phyloP scores from a whole-genome alignment of 768 basidiomycete species.

The Lentinula aciculospora region DNA sequence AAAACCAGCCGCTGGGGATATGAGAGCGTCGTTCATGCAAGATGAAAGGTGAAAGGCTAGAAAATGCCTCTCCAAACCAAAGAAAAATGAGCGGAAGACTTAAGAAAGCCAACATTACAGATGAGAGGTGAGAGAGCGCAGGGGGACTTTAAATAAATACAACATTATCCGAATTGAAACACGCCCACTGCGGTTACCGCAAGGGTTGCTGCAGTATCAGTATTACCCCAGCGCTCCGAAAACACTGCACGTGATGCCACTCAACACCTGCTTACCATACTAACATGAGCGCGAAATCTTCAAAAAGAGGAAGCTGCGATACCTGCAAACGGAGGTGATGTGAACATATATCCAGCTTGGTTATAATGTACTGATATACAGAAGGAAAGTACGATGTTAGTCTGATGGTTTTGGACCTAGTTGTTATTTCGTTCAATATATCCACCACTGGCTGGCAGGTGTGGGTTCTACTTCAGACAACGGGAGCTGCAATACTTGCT shows the following conservation, averaged over 20 bases:
- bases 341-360: not conserved
- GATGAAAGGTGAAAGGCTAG: slow-evolving; percentile 11
- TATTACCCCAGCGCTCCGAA: too few relatives aligned
- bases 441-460: not conserved
- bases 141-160: too few relatives aligned
- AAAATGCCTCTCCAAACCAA: not conserved
- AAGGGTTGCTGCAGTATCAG: too few relatives aligned
- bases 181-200: not conserved
- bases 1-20: slow-evolving; percentile 26
- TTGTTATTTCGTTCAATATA: too few relatives aligned
- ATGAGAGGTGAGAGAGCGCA: not conserved
- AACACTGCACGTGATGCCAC: too few relatives aligned
- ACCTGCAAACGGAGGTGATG: not conserved
- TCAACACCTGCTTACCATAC: too few relatives aligned
- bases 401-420: not conserved
- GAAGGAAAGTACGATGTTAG: slow-evolving; percentile 1
- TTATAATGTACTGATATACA: not conserved
- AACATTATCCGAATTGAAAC: not conserved
- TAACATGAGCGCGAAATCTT: too few relatives aligned
- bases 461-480: not conserved
- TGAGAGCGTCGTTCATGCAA: slow-evolving; percentile 34
- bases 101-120: not conserved
- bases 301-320: not conserved
- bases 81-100: slow-evolving; percentile 7
- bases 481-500: slow-evolving; percentile 1